These are phyloP conservation scores for Spergularia bocconei DNA, from an alignment of 148 eudicot species.

Conservation along the genomic window DNA sequence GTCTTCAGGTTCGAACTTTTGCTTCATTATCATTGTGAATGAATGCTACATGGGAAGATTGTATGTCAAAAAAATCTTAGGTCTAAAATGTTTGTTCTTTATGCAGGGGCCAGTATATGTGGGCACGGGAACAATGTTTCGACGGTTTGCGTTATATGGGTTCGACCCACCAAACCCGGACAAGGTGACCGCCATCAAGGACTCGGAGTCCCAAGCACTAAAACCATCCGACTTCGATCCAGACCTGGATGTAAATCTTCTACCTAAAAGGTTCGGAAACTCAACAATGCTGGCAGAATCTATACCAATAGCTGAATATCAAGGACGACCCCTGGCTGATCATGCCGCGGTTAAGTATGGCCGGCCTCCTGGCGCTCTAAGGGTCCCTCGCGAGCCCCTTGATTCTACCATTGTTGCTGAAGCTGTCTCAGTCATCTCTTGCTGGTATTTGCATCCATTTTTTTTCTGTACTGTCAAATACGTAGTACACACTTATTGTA, in stretches of 20 bases:
- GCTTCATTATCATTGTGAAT: no score
- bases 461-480: neutral
- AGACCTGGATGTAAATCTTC: conserved; percentile 63
- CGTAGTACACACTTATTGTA: no score
- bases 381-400: conserved; percentile 73
- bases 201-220: conserved; percentile 44
- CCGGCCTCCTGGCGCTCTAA: conserved; percentile 74
- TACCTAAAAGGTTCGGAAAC: conserved; percentile 88
- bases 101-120: conserved; percentile 88
- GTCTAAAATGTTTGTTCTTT: neutral
- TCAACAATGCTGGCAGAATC: conserved; percentile 77
- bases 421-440: conserved; percentile 90
- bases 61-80: neutral
- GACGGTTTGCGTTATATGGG: conserved; percentile 88
- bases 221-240: conserved; percentile 72
- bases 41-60: neutral
- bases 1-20: conserved; percentile 54
- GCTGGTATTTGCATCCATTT: conserved; percentile 52
- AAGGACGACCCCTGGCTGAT: conserved; percentile 91
- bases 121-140: conserved; percentile 89
- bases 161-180: conserved; percentile 79
- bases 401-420: conserved; percentile 84
- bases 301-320: conserved; percentile 78
- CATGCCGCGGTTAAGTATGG: conserved; percentile 90
- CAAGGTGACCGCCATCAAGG: conserved; percentile 25